Base-by-base conservation (phyloP, 768 basidiomycete species). In the Pulveroboletus sp. region DNA sequence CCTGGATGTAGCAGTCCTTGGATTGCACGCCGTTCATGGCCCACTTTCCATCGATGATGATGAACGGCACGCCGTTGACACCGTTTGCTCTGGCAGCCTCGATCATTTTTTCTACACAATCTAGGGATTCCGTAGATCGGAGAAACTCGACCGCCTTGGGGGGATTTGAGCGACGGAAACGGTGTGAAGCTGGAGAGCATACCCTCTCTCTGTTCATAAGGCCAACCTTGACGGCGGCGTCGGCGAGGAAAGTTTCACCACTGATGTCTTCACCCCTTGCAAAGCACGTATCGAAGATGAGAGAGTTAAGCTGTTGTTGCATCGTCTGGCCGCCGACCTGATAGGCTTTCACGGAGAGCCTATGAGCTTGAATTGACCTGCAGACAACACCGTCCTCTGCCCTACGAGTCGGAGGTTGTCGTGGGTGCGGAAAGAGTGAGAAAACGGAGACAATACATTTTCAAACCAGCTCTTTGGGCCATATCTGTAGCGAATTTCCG, bases 51-150 rank as follows among this genome's bases (percentile, higher is more conserved):
- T 77, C 69, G 27, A 77, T 68, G 50, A 79, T 73, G 47, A 76
- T 70, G 61, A 77, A 79, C 1, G 79, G 79, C 1, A 80, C 77
- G 30, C 79, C 79, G 1, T 68, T 71, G 51, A 80, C 75, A 5
- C 76, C 74, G n/a, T 69, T 64, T 22, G 64, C 58, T 50, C 71
- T 70, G 3, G 76, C 75, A 12, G 69, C 66, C 8, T 62, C 56
- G 46, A 76, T 65, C 53, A 71, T 73, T 22, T 65, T 65, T 40
- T 71, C 58, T 7, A 79, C 72, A 34, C 74, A 75, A 27, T 68
- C 60, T 23, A 65, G 57, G 16, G 71, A 54, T 53, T 73, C 74
- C 37, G 72, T 69, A 2, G 72, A 69, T 35, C 60, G 50, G 47
- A 80, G 65, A 63, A 78, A 79, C 19, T 65, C 56, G 27, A 60